Evolutionary conservation across 305 asterid genomes (phyloP).

Genomic region (Fraxinus latifolia): DNA sequence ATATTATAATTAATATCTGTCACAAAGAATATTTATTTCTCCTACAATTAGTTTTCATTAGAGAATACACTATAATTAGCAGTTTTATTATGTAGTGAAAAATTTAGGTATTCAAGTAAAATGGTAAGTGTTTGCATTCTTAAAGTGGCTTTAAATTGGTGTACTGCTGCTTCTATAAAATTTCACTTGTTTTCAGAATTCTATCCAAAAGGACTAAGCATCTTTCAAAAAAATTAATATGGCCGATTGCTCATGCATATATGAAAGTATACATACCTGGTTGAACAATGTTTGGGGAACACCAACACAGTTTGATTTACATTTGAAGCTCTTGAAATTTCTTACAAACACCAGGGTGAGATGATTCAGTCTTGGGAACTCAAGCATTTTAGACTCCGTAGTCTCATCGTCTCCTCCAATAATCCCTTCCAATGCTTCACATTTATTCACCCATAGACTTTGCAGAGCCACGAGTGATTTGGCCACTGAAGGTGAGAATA

Average conservation of each 20-base stretch:
- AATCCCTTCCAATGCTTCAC: neutral
- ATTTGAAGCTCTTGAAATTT: neutral
- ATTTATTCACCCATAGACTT: neutral
- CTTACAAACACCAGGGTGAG: neutral
- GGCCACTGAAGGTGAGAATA: conserved; percentile 11
- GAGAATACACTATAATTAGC: neutral
- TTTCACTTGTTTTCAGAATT: neutral
- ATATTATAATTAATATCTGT: no score
- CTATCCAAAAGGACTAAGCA: neutral
- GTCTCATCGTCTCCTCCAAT: neutral
- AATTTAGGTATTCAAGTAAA: neutral
- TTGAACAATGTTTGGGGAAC: neutral
- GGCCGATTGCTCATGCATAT: neutral
- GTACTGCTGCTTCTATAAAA: neutral
- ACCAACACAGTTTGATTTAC: neutral
- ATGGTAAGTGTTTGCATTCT: neutral
- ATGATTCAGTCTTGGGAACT: neutral
- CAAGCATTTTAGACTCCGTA: neutral
- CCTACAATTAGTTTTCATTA: neutral
- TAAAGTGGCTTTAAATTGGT: neutral
- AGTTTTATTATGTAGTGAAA: neutral
- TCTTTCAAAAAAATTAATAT: neutral
- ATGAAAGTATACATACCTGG: neutral
- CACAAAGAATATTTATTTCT: neutral
- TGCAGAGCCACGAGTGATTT: conserved; percentile 6